These are phyloP conservation scores for Colletotrichum brevisporum DNA, from an alignment of 2,329 filamentous ascomycete genomes.

Conservation along the genomic window DNA sequence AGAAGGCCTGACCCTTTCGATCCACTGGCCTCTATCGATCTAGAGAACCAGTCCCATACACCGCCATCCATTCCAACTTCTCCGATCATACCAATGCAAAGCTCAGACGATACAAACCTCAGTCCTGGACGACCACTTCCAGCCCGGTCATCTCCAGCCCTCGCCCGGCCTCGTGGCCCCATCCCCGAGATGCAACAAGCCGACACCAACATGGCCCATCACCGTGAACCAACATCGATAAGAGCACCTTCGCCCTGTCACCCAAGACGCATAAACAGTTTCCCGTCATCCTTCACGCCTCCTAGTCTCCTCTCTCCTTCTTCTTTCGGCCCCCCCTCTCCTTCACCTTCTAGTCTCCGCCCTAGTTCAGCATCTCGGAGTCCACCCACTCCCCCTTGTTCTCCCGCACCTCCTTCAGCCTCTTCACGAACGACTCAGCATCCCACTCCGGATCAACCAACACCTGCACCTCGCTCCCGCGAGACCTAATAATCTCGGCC, in stretches of 20 bases:
- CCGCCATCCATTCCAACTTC: no score
- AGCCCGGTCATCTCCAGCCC: no score
- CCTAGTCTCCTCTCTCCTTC: not conserved
- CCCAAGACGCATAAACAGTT: not conserved
- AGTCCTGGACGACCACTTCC: no score
- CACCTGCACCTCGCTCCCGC: not conserved
- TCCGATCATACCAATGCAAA: no score
- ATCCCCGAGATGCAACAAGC: not conserved
- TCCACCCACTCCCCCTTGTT: not conserved
- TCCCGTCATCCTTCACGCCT: not conserved
- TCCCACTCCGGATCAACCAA: not conserved
- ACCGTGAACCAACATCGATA: not conserved
- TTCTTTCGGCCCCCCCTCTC: not conserved
- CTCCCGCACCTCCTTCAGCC: not conserved
- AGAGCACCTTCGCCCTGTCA: not conserved
- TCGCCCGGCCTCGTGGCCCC: no score
- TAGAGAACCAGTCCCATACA: no score
- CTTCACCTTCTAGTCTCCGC: not conserved
- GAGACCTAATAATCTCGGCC: not conserved
- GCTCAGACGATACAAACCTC: no score
- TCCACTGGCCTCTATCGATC: no score
- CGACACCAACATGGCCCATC: not conserved
- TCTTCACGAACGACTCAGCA: conserved; percentile 52
- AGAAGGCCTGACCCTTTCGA: no score
- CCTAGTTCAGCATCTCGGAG: no score